Percentiles rank a stretch among this genome's conserved stretches.
phyloP scores from a whole-genome alignment of 2,329 filamentous ascomycete genomes.

The Pezicula carpinea region DNA sequence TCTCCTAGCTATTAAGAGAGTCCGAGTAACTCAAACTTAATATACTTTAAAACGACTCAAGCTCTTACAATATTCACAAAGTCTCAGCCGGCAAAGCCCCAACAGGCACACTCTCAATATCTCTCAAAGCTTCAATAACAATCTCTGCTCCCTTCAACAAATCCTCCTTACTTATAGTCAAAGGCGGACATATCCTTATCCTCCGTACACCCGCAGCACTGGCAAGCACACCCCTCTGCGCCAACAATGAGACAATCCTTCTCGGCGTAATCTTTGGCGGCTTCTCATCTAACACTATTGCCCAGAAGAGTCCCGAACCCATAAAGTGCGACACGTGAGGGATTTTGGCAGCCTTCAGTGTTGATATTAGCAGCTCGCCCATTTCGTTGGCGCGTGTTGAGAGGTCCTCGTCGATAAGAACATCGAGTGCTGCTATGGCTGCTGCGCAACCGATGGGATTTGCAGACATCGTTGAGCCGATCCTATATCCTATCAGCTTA shows the following conservation, averaged over 20 bases:
- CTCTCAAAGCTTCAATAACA: constrained; percentile 1
- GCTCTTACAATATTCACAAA: background rate
- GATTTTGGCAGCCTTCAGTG: constrained; percentile 1
- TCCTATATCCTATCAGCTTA: background rate
- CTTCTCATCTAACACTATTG: constrained; percentile 2
- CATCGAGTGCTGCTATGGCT: constrained; percentile 3
- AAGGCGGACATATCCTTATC: constrained; percentile 6
- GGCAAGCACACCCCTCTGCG: constrained; percentile 4
- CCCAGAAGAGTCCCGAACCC: background rate
- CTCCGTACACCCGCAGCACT: constrained; percentile 3
- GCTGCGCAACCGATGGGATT: constrained; percentile 7
- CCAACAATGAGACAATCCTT: constrained; percentile 1
- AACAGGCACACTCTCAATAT: background rate
- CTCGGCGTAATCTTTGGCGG: constrained; percentile 1
- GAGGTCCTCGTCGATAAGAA: constrained; percentile 6
- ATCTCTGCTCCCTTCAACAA: constrained; percentile 5
- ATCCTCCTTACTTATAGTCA: constrained; percentile 6
- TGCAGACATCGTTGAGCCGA: constrained; percentile 8
- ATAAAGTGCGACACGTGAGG: background rate
- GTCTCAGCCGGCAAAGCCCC: background rate
- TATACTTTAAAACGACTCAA: too few species aligned
- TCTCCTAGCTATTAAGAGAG: too few species aligned
- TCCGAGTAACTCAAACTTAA: too few species aligned
- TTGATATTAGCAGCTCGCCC: background rate
- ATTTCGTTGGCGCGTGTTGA: constrained; percentile 1